A percentile compares a stretch with the other conserved stretches of the same genome.
These are phyloP conservation scores for Arabis alpina DNA, from an alignment of 345 rosid genomes.

Conservation along the genomic window DNA sequence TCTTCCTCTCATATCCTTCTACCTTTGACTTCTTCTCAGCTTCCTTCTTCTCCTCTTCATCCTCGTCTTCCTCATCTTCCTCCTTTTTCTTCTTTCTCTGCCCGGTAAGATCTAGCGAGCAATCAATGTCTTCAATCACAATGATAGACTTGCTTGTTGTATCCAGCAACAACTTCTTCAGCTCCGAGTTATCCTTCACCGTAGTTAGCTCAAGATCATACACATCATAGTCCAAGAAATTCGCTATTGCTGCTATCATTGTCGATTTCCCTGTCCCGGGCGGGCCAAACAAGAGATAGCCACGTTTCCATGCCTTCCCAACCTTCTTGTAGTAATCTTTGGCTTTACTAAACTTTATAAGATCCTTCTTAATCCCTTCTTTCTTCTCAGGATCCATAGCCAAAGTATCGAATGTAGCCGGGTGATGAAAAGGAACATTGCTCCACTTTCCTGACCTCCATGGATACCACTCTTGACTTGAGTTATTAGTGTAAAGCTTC, in stretches of 20 bases:
- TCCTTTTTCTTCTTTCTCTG: constrained; percentile 15
- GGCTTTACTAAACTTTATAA: constrained; percentile 47
- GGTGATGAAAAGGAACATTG: constrained; percentile 50
- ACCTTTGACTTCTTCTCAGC: background rate
- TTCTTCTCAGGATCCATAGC: constrained; percentile 63
- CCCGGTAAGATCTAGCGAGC: constrained; percentile 19
- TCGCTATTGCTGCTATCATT: constrained; percentile 64
- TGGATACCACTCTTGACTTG: constrained; percentile 9
- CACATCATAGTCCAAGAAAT: constrained; percentile 58
- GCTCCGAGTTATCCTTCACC: constrained; percentile 53
- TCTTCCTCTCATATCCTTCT: background rate
- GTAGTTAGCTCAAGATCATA: constrained; percentile 64
- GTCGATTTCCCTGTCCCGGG: constrained; percentile 68
- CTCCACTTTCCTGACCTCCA: constrained; percentile 36
- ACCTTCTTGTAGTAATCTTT: constrained; percentile 58
- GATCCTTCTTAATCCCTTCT: constrained; percentile 52
- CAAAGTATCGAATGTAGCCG: constrained; percentile 56
- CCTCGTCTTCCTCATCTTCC: constrained; percentile 2
- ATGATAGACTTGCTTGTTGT: constrained; percentile 52
- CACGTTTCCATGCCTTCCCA: constrained; percentile 72
- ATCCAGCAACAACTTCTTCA: constrained; percentile 52
- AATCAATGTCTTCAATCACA: constrained; percentile 56
- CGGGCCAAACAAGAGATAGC: constrained; percentile 20
- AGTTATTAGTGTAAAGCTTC: constrained; percentile 52
- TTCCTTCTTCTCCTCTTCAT: background rate